Conservation (phyloP, 129 eudicot genomes). For the Rutidosis leptorrhynchoides region DNA sequence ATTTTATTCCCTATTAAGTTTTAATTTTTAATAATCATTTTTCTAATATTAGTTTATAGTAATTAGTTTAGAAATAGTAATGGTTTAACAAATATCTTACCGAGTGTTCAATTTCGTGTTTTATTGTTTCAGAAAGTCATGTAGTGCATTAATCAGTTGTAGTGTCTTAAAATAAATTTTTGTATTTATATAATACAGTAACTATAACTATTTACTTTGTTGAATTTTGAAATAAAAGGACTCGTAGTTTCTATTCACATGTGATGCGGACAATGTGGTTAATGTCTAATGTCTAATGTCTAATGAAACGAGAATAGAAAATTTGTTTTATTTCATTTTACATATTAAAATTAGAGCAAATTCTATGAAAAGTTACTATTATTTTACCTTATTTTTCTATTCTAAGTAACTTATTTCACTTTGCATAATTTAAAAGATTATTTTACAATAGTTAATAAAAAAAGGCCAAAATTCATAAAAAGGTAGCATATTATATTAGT, state of each 20-base stretch:
- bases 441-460: too few species aligned
- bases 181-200: background rate
- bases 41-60: conserved; percentile 12
- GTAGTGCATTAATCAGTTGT: background rate
- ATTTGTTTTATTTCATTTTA: background rate
- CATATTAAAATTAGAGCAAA: too few species aligned
- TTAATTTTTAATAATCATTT: background rate
- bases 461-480: too few species aligned
- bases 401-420: too few species aligned
- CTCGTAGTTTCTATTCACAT: background rate
- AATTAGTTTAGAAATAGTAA: conserved; percentile 16
- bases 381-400: too few species aligned
- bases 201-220: background rate
- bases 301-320: background rate
- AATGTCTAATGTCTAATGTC: background rate
- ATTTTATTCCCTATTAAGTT: background rate
- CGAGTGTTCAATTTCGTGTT: background rate
- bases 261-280: background rate
- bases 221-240: background rate
- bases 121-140: background rate
- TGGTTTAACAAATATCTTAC: background rate
- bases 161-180: background rate
- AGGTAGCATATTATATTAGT: too few species aligned
- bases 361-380: too few species aligned
- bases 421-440: too few species aligned